phyloP scores from a whole-genome alignment of 768 basidiomycete genomes.

The Pleurotus citrinopileatus region DNA sequence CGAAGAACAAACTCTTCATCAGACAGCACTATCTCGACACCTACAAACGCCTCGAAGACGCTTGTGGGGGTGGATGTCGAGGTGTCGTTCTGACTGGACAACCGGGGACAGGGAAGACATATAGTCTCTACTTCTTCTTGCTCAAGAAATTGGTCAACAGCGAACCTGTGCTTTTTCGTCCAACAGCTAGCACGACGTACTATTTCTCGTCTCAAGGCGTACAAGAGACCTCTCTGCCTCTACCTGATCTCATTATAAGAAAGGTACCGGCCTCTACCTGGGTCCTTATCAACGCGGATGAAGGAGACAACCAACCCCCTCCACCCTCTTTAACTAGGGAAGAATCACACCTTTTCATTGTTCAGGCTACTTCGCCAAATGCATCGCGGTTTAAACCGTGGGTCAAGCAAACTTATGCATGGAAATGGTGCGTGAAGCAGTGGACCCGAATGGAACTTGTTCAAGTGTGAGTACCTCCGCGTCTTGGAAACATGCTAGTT shows the following conservation, averaged over 20 bases:
- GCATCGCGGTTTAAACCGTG: neutral
- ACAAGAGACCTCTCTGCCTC: too few relatives aligned
- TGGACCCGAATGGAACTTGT: neutral
- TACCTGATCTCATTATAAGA: too few relatives aligned
- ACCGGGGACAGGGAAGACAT: too few relatives aligned
- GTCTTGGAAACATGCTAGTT: neutral
- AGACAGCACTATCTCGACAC: neutral
- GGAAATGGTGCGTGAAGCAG: neutral
- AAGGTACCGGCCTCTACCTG: too few relatives aligned
- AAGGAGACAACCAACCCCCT: too few relatives aligned
- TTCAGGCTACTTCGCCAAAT: neutral
- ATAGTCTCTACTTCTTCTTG: neutral
- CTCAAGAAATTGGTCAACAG: neutral
- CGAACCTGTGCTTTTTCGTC: neutral
- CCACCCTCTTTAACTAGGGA: too few relatives aligned
- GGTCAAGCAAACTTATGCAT: neutral
- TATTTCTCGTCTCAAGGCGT: neutral
- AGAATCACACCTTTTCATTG: neutral
- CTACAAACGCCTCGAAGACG: neutral
- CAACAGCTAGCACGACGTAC: neutral
- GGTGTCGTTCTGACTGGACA: neutral
- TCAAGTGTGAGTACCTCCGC: neutral
- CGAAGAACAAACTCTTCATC: constrained; percentile 13
- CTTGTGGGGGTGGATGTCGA: neutral
- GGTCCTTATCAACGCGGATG: too few relatives aligned